phyloP scores from a whole-genome alignment of 2,329 filamentous ascomycete genomes.

The Pseudofabraea citricarpa region DNA sequence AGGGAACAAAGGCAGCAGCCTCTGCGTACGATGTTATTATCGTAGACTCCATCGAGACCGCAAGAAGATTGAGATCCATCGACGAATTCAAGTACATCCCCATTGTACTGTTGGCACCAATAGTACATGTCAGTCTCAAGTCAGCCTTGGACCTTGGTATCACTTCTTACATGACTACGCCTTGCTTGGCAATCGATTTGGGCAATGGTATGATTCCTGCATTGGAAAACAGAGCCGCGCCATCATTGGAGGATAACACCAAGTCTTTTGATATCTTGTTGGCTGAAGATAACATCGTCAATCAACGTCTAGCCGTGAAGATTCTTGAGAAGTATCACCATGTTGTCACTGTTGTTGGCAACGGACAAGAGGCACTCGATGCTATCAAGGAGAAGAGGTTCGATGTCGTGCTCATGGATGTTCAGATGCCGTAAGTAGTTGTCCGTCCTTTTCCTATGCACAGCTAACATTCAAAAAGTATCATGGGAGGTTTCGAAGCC shows the following conservation, averaged over 20 bases:
- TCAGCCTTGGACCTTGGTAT: conserved; percentile 92
- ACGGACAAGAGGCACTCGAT: conserved; percentile 88
- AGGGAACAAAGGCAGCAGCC: conserved; percentile 37
- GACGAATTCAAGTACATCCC: conserved; percentile 98
- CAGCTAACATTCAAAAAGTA: conserved; percentile 30
- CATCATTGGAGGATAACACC: conserved; percentile 86
- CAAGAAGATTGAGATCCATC: conserved; percentile 75
- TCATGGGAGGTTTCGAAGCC: conserved; percentile 87
- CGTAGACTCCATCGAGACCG: conserved; percentile 89
- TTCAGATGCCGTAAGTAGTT: conserved; percentile 99
- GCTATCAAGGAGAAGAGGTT: conserved; percentile 89
- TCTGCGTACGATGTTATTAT: conserved; percentile 85
- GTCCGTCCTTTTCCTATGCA: conserved; percentile 25
- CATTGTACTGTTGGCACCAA: conserved; percentile 83
- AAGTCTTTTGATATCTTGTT: conserved; percentile 93
- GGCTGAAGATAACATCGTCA: conserved; percentile 96
- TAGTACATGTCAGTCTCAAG: conserved; percentile 88
- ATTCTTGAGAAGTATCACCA: conserved; percentile 97
- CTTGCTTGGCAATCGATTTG: conserved; percentile 88
- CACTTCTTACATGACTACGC: conserved; percentile 98
- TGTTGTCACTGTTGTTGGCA: conserved; percentile 86
- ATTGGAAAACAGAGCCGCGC: conserved; percentile 86
- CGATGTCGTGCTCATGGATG: conserved; percentile 97
- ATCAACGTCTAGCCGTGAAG: conserved; percentile 92
- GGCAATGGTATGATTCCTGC: conserved; percentile 96